These are phyloP conservation scores for Osmanthus fragrans DNA, from an alignment of 257 asterid genomes.

Conservation along the genomic window DNA sequence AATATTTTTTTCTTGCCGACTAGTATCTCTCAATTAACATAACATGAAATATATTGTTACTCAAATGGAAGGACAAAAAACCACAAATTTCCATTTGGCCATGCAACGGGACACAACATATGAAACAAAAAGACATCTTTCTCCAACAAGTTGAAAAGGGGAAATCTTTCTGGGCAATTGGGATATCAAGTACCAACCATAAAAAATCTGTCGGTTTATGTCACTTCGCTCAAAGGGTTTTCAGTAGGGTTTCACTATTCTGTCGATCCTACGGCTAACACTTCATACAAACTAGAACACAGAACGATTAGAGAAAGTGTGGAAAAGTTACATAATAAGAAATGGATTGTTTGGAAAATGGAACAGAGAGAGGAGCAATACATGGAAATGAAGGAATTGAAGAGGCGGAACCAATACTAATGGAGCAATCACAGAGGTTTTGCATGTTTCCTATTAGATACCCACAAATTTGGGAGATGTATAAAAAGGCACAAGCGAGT, in stretches of 20 bases:
- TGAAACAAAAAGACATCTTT: conserved; percentile 14
- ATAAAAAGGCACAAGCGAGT: conserved; percentile 75
- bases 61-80: not conserved
- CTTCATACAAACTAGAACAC: not conserved
- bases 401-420: conserved; percentile 64
- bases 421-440: conserved; percentile 62
- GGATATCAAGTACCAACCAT: conserved; percentile 17
- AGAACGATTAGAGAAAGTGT: not conserved
- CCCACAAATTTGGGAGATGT: conserved; percentile 83
- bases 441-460: conserved; percentile 76
- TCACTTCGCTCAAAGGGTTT: conserved; percentile 35
- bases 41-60: no score
- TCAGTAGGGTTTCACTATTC: conserved; percentile 45
- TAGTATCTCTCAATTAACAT: no score
- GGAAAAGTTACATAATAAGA: conserved; percentile 7
- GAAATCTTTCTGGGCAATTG: conserved; percentile 18
- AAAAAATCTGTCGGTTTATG: conserved; percentile 31
- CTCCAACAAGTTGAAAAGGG: no score
- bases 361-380: conserved; percentile 24
- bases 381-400: conserved; percentile 35
- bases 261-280: not conserved
- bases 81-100: conserved; percentile 19
- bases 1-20: no score
- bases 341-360: conserved; percentile 63
- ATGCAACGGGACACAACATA: conserved; percentile 31